Conservation (phyloP, 306 rosid genomes). For the Abrus precatorius region DNA sequence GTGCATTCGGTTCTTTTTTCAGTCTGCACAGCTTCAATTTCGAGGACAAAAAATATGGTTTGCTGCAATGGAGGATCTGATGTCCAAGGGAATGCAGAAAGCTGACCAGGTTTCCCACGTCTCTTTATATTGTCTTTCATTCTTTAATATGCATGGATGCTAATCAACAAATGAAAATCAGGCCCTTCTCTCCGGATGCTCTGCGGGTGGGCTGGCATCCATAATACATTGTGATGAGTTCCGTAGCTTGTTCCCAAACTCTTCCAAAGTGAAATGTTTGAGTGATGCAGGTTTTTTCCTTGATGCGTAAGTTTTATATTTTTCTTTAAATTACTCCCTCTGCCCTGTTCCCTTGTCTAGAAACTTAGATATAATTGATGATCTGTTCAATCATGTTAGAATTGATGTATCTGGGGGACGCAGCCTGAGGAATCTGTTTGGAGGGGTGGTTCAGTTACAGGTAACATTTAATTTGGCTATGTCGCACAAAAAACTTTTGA, state of each 20-base stretch:
- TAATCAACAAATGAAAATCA: constrained; percentile 46
- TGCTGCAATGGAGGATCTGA: constrained; percentile 82
- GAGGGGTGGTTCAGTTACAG: constrained; percentile 85
- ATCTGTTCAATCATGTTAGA: constrained; percentile 57
- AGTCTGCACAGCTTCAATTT: constrained; percentile 78
- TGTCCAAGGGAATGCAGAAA: constrained; percentile 83
- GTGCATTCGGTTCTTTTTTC: constrained; percentile 44
- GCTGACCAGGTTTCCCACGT: constrained; percentile 67
- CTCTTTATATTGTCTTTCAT: constrained; percentile 14
- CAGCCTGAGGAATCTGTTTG: constrained; percentile 72
- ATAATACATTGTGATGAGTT: constrained; percentile 92
- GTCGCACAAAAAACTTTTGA: neutral
- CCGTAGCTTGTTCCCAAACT: constrained; percentile 59
- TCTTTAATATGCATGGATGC: constrained; percentile 10
- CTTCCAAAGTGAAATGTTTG: constrained; percentile 83
- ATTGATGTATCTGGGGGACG: constrained; percentile 83
- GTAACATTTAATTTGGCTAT: constrained; percentile 48
- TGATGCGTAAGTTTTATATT: constrained; percentile 70
- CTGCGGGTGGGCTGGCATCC: constrained; percentile 94
- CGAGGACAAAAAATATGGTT: constrained; percentile 92
- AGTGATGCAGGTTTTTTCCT: constrained; percentile 92
- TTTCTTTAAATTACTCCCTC: constrained; percentile 28
- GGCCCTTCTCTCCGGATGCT: constrained; percentile 96
- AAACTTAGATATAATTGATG: constrained; percentile 37
- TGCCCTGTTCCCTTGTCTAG: constrained; percentile 4